Evolutionary conservation across 2,329 filamentous ascomycete genomes (phyloP), one percentile per base, ranked within the genome.

Genomic region (Calonectria henricotiae): DNA sequence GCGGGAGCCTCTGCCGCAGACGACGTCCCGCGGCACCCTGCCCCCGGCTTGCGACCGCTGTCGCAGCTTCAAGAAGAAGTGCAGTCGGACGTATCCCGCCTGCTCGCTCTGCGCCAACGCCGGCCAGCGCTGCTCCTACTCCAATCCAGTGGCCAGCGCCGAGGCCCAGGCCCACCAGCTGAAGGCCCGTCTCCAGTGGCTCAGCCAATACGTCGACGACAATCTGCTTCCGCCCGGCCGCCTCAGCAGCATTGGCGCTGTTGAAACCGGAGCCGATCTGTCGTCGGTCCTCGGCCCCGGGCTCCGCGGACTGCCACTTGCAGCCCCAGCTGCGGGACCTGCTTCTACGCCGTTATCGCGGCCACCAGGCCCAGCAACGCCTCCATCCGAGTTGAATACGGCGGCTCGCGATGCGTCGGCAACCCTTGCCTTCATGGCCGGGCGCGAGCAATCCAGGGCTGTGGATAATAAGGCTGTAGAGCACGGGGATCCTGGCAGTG

Each of bases 51-150:
- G 84, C 72, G 82, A 84, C 63, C 80, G 84, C 43, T 86, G 84
- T 73, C 83, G 84, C 54, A 80, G 78, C 71, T 83, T 85, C 75
- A 86, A 86, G 77, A 86, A 86, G 79, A 84, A 83, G 68, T 86
- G 84, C 73, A 84, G 82, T 54, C 79, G 83, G 43, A 84, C 82
- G 1, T 81, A 82, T 71, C 84, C 81, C 27, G 77, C 78, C 15
- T 86, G 84, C 73, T 78, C 80, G 5, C 78, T 84, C 1, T 85
- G 84, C 71, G 79, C 80, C 55, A 79, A 77, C 35, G 81, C 83
- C 11, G 83, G 82, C 20, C 79, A 83, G 49, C 79, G 79, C 39
- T 86, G 84, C 74, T 84, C 76, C 9, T 78, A 77, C 58, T 73
- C 73, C 46, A 78, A 71, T 79, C 62, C 82, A 77, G 66, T 80